Percentiles rank a stretch among this genome's conserved stretches.
phyloP scores from a whole-genome alignment of 2,329 filamentous ascomycete genomes.

The Fusarium poae region DNA sequence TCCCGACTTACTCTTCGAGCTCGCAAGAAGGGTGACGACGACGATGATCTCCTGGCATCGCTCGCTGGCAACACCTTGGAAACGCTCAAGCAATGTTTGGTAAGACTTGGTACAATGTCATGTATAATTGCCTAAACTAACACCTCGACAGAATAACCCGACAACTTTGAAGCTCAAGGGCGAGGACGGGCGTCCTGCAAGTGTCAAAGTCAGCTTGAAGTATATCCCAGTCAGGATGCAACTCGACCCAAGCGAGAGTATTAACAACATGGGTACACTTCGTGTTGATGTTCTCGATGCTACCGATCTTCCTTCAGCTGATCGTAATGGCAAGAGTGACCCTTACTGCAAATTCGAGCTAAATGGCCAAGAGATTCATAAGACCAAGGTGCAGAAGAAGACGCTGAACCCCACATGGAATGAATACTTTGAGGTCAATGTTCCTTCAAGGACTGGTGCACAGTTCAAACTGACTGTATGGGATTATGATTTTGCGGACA shows the following conservation, averaged over 20 bases:
- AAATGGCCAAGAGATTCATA: slow-evolving; percentile 90
- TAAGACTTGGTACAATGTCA: slow-evolving; percentile 59
- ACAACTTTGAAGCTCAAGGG: slow-evolving; percentile 85
- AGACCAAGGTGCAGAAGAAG: slow-evolving; percentile 97
- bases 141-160: slow-evolving; percentile 79
- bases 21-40: slow-evolving; percentile 81
- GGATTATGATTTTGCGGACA: slow-evolving; percentile 97
- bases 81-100: slow-evolving; percentile 87
- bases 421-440: slow-evolving; percentile 87
- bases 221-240: slow-evolving; percentile 96
- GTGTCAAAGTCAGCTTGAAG: slow-evolving; percentile 90
- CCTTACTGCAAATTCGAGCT: slow-evolving; percentile 96
- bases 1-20: slow-evolving; percentile 91
- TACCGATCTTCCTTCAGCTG: slow-evolving; percentile 87
- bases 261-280: slow-evolving; percentile 98
- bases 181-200: slow-evolving; percentile 76
- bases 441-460: slow-evolving; percentile 86
- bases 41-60: slow-evolving; percentile 83
- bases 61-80: slow-evolving; percentile 87
- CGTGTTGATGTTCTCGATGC: slow-evolving; percentile 94
- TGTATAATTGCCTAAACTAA: slow-evolving; percentile 8
- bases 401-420: slow-evolving; percentile 96
- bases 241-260: slow-evolving; percentile 93
- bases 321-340: slow-evolving; percentile 96
- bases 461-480: slow-evolving; percentile 87